Conservation (phyloP, 2,329 filamentous ascomycete species). For the Exophiala sp. region DNA sequence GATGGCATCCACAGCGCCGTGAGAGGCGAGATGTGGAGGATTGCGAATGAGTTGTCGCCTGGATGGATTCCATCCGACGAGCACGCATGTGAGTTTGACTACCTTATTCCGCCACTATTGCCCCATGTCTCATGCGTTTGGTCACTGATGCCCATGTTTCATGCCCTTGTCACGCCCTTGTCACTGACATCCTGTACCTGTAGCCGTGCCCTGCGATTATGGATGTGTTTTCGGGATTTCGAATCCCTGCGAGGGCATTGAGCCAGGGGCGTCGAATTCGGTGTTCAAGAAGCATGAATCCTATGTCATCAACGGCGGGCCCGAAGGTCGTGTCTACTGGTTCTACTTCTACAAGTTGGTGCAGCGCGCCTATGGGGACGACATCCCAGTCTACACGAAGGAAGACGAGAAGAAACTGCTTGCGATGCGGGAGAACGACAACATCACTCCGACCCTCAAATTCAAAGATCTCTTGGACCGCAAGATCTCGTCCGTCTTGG, state of each 20-base stretch:
- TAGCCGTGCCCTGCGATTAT: conserved; percentile 25
- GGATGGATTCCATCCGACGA: conserved; percentile 2
- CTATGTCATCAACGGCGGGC: conserved; percentile 20
- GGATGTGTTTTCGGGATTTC: conserved; percentile 29
- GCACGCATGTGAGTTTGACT: not conserved
- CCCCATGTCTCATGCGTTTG: too few relatives aligned
- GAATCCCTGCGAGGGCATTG: conserved; percentile 9
- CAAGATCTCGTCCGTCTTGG: conserved; percentile 25
- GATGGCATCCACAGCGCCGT: conserved; percentile 41
- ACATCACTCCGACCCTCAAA: conserved; percentile 29
- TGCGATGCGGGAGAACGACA: conserved; percentile 28
- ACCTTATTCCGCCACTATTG: too few relatives aligned
- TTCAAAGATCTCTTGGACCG: conserved; percentile 36
- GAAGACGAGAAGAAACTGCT: conserved; percentile 33
- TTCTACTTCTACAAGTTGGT: conserved; percentile 30
- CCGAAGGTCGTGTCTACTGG: conserved; percentile 27
- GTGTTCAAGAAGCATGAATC: conserved; percentile 19
- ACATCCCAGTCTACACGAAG: conserved; percentile 33
- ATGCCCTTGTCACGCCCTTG: too few relatives aligned
- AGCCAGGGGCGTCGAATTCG: conserved; percentile 9
- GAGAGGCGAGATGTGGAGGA: conserved; percentile 34
- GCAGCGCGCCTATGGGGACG: conserved; percentile 24
- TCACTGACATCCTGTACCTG: too few relatives aligned
- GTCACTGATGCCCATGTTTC: too few relatives aligned
- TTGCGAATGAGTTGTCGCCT: not conserved